These are phyloP conservation scores for Kwoniella heveanensis DNA, from an alignment of 768 basidiomycete genomes.

Conservation along the genomic window DNA sequence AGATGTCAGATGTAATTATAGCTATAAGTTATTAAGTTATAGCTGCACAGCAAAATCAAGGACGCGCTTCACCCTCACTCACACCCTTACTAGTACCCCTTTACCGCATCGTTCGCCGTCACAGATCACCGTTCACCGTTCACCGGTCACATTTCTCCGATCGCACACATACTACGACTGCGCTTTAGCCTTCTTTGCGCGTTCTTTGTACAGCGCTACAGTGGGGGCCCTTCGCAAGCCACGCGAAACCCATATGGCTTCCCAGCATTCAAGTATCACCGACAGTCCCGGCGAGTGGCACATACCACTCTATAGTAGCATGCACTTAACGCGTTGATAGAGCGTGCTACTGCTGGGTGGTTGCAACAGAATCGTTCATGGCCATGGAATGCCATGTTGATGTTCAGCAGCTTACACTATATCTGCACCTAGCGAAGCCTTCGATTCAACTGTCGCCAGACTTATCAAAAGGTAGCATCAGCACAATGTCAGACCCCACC, in stretches of 20 bases:
- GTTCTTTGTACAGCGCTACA: background rate
- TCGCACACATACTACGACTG: too few relatives aligned
- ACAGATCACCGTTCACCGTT: background rate
- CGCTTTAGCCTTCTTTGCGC: background rate
- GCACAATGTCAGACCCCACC: constrained; percentile 71
- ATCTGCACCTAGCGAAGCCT: too few relatives aligned
- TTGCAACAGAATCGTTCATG: too few relatives aligned
- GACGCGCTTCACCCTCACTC: too few relatives aligned
- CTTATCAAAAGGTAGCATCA: too few relatives aligned
- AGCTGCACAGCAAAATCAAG: too few relatives aligned
- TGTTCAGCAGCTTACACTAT: too few relatives aligned
- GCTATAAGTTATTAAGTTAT: too few relatives aligned
- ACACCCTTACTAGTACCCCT: too few relatives aligned
- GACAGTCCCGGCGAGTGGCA: constrained; percentile 9
- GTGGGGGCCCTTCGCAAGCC: background rate
- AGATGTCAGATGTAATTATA: background rate
- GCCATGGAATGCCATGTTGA: background rate
- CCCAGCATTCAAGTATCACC: too few relatives aligned
- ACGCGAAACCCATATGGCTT: too few relatives aligned
- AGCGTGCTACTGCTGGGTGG: constrained; percentile 9
- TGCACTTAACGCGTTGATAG: constrained; percentile 13
- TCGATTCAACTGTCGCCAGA: too few relatives aligned
- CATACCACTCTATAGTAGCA: background rate
- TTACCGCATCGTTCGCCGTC: background rate
- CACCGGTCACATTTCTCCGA: background rate